phyloP scores from a whole-genome alignment of 352 stramenopile species.

The Globisporangium nagaii region DNA sequence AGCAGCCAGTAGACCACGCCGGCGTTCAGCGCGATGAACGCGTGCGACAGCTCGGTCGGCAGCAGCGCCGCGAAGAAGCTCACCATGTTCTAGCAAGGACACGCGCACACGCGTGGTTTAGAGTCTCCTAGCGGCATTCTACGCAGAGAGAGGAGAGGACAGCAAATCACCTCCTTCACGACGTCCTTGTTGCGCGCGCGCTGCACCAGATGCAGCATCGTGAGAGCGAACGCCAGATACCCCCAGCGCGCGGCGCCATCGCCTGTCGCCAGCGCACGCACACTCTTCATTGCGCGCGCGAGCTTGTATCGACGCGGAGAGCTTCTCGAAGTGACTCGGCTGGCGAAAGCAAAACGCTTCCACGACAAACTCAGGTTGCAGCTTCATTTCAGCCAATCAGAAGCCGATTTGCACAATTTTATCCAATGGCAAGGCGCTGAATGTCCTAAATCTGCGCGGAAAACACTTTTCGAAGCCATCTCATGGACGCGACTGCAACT shows the following conservation, averaged over 20 bases:
- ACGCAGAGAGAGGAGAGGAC: no score
- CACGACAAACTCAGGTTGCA: no score
- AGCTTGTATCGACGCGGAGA: not conserved
- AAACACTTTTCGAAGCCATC: no score
- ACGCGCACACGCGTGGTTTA: not conserved
- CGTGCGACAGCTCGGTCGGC: conserved; percentile 49
- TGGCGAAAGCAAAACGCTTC: no score
- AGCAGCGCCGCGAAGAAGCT: conserved; percentile 51
- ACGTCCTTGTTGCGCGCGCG: conserved; percentile 42
- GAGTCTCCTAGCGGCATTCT: no score
- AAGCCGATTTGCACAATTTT: no score
- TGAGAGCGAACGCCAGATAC: conserved; percentile 29
- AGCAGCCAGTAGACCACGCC: conserved; percentile 29
- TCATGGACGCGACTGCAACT: no score
- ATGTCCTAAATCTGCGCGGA: no score
- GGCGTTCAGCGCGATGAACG: conserved; percentile 34
- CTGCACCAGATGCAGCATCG: conserved; percentile 36
- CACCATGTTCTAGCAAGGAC: conserved; percentile 28
- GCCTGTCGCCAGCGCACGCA: conserved; percentile 16
- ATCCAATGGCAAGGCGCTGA: no score
- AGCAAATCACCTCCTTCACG: conserved; percentile 24
- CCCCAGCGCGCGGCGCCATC: conserved; percentile 25
- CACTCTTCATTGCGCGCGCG: conserved; percentile 26
- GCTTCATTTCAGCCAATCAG: no score
- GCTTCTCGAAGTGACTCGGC: no score